Percentiles rank a stretch among this genome's conserved stretches.
These are phyloP conservation scores for Trichoderma gamsii DNA, from an alignment of 495 filamentous ascomycete species.

Conservation along the genomic window DNA sequence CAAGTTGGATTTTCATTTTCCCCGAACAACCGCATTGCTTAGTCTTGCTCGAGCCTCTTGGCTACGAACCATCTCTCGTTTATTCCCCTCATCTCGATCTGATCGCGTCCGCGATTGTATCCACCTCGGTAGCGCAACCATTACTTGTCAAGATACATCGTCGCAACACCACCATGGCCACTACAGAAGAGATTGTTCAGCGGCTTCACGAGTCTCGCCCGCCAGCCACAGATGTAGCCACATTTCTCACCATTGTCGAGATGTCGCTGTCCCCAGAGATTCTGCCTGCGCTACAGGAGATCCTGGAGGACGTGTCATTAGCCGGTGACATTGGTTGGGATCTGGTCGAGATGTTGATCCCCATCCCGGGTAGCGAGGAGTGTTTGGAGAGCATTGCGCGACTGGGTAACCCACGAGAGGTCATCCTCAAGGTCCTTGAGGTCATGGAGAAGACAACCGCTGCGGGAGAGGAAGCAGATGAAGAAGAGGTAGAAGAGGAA, in stretches of 20 bases:
- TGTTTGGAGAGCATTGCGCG: constrained; percentile 73
- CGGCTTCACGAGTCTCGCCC: constrained; percentile 47
- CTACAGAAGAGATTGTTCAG: constrained; percentile 27
- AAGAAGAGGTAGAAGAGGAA: constrained; percentile 39
- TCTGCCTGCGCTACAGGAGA: constrained; percentile 66
- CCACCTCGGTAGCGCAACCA: background rate
- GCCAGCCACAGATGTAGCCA: constrained; percentile 73
- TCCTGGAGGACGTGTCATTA: constrained; percentile 76
- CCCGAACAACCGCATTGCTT: background rate
- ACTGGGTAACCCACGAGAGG: constrained; percentile 87
- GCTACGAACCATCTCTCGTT: background rate
- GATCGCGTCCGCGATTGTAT: background rate
- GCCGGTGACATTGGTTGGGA: constrained; percentile 96
- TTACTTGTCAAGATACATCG: background rate
- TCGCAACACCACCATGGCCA: constrained; percentile 10
- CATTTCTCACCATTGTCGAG: constrained; percentile 83
- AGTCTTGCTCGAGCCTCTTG: background rate
- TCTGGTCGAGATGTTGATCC: constrained; percentile 76
- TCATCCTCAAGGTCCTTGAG: constrained; percentile 83
- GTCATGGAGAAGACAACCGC: constrained; percentile 37
- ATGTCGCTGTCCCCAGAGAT: constrained; percentile 73
- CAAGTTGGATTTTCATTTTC: background rate
- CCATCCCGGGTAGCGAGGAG: constrained; percentile 62
- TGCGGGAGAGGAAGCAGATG: constrained; percentile 37
- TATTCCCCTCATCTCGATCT: background rate